Evolutionary conservation across 176 grass and related monocot genomes (phyloP).

Genomic region (Echinochloa phyllopogon): DNA sequence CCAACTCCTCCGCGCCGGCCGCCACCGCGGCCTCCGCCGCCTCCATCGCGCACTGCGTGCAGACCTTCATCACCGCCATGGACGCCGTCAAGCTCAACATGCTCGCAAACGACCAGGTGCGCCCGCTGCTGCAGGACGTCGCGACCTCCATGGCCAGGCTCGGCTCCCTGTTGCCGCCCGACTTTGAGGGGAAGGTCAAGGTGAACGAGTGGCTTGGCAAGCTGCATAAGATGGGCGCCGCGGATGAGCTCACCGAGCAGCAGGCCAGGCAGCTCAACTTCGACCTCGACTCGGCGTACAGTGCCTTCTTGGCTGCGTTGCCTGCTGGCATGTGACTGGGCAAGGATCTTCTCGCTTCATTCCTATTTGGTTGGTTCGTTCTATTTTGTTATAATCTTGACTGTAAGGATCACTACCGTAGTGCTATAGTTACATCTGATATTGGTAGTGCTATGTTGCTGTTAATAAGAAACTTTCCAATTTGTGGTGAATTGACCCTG

Average conservation of each 20-base stretch:
- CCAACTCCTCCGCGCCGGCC: slow-evolving; percentile 43
- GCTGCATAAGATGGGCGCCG: slow-evolving; percentile 90
- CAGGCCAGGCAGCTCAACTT: slow-evolving; percentile 95
- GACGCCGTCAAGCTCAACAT: slow-evolving; percentile 96
- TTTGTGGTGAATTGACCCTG: background rate
- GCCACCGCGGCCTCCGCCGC: slow-evolving; percentile 54
- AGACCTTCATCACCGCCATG: slow-evolving; percentile 97
- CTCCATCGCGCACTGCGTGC: slow-evolving; percentile 87
- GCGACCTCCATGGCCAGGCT: slow-evolving; percentile 80
- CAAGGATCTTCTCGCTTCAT: background rate
- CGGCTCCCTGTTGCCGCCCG: slow-evolving; percentile 65
- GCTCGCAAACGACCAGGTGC: slow-evolving; percentile 95
- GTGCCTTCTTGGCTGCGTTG: slow-evolving; percentile 83
- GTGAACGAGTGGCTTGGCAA: slow-evolving; percentile 84
- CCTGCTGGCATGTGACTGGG: slow-evolving; percentile 59
- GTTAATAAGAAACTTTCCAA: slow-evolving; percentile 5
- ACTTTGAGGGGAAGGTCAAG: slow-evolving; percentile 93
- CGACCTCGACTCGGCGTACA: slow-evolving; percentile 89
- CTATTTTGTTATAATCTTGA: slow-evolving; percentile 16
- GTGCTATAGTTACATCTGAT: slow-evolving; percentile 20
- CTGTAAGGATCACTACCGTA: background rate
- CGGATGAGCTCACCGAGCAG: slow-evolving; percentile 91
- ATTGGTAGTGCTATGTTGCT: background rate
- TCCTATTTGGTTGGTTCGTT: slow-evolving; percentile 23
- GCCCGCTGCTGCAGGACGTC: slow-evolving; percentile 87